Evolutionary conservation across 805 yeast genomes (phyloP), one percentile per base, ranked within the genome.

Genomic region (Debaryomyces maramus): DNA sequence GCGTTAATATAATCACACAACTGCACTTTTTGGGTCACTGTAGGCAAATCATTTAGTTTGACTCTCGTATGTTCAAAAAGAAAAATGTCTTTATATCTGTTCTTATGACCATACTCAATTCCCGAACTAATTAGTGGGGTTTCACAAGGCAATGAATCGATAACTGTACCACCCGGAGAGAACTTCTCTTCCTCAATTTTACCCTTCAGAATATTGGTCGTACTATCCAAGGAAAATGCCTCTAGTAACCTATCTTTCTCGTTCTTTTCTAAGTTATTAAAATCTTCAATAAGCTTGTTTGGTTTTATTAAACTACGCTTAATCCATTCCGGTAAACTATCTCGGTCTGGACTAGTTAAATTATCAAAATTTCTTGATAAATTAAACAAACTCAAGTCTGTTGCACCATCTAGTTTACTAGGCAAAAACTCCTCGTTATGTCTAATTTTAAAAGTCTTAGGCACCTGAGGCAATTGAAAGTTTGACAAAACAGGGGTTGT

Each of bases 31-130:
- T 45, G 42, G 18, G 39, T 46, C n/a, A 33, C 15, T n/a, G 18
- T n/a, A 21, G 36, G 27, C 8, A 21, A 21, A 38, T 46, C 52
- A 49, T 39, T 61, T 34, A 87, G 65, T 43, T 77, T 77, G 9
- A 91, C 97, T 42, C 97, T 70, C 3, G 95, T 77, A 53, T 86
- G 91, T 55, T 87, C 95, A 61, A 78, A 90, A 3, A 96, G 89
- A 53, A 85, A 83, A 31, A 90, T 86, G 58, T 90, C 95, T 52
- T 86, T 85, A 67, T 90, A 90, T 44, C 98, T 66, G 60, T 90
- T 88, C 55, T 89, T 89, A 38, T 74, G 61, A 18, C 95, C 91
- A 31, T 81, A 72, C 60, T 88, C 96, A 30, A 89, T 81, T 5
- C 96, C 97, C 4, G 84, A 78, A 24, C 82, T 77, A 22, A 86